Base-by-base conservation (phyloP, 2,329 filamentous ascomycete genomes). In the Diaporthe sp. region DNA sequence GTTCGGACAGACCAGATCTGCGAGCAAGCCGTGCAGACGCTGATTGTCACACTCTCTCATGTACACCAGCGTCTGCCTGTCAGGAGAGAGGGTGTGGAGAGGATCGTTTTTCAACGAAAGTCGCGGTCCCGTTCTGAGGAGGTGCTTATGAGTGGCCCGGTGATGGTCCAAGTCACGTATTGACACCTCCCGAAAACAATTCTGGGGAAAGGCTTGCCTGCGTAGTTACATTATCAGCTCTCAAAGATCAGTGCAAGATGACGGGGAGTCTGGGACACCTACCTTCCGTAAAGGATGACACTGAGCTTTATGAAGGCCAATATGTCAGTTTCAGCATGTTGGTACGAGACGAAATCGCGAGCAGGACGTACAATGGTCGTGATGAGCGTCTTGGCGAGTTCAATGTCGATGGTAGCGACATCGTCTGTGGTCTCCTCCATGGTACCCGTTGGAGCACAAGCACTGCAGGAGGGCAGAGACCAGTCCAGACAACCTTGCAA, bases 251-350 rank as follows among this genome's bases (percentile, higher is more conserved):
- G 25, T 6, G 17, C 28, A 34, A 6, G 39, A 22, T 3, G 8
- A 17, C 8, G 20, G 8, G 1, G 4, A 31, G 4, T 4, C 5
- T 6, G 20, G 10, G 9, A 6, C 7, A 31, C 44, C 13, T 67
- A 71, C 75, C 72, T 67, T 13, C 65, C 75, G 39, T 71, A 74
- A 4, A 74, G 22, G 39, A 76, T 72, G 42, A 31, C 25, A 51
- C 72, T 74, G 39, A 74, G 20, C 75, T 76, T 44, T 15, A 17
- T 4, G 6, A 9, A 10, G 28, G 34, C 9, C 31, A 25, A 31
- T 13, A 53, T 12, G 49, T 70, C 17, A 70, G 31, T 25, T 25
- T 0, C n/a, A 22, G 49, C 13, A 42, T 20, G 9, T 12, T 42
- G n/a, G 8, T 3, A 22, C 22, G 4, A 20, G 4, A 22, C 1